Conservation (phyloP, 306 rosid species). For the Rosa rugosa region DNA sequence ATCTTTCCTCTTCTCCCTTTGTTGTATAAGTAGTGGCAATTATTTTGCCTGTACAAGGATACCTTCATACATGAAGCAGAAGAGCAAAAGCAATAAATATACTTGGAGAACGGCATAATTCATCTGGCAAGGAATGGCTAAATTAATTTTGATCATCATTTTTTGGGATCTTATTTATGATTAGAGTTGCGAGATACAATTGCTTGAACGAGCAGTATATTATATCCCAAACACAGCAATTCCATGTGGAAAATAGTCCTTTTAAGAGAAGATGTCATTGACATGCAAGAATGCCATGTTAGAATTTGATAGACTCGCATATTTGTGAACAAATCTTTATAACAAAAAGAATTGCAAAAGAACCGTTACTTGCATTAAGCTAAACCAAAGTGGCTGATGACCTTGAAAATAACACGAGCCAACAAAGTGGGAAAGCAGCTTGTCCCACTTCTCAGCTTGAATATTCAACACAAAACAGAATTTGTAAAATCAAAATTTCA, state of each 20-base stretch:
- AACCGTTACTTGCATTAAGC: background rate
- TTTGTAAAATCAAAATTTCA: constrained; percentile 8
- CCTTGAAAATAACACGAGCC: background rate
- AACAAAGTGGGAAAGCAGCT: background rate
- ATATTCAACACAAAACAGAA: constrained; percentile 12
- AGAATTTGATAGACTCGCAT: background rate
- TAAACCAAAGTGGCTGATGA: background rate
- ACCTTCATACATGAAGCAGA: constrained; percentile 13
- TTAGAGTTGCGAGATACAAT: background rate
- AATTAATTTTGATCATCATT: background rate
- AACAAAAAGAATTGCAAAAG: background rate
- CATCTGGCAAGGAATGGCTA: background rate
- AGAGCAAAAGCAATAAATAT: background rate
- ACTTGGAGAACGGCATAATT: background rate
- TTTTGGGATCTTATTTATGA: background rate
- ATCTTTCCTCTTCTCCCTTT: background rate
- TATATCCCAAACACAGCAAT: no score
- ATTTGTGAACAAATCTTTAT: background rate
- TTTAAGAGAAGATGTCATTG: background rate
- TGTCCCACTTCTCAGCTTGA: constrained; percentile 18
- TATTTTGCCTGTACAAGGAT: constrained; percentile 6
- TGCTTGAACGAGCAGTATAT: background rate
- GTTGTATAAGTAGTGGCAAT: constrained; percentile 4
- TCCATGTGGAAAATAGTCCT: background rate
- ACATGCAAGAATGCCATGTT: background rate